A percentile compares a stretch with the other conserved stretches of the same genome.
phyloP scores from a whole-genome alignment of 768 basidiomycete species.

The Rhizopogon vesiculosus region DNA sequence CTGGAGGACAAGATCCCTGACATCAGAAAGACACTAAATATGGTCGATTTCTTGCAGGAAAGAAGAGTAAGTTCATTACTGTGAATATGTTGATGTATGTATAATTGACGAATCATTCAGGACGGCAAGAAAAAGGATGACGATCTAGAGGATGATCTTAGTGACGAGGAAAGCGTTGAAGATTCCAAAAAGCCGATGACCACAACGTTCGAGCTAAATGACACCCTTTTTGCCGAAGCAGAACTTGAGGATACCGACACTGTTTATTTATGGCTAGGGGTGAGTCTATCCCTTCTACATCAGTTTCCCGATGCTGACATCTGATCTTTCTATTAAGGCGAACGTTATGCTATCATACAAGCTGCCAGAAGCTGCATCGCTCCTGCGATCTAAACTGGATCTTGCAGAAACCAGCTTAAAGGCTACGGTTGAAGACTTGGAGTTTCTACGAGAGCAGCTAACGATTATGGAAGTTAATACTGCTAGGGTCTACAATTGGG shows the following conservation, averaged over 20 bases:
- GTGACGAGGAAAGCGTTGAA: conserved; percentile 41
- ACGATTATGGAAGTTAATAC: conserved; percentile 97
- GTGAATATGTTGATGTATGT: not conserved
- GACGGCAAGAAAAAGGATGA: conserved; percentile 54
- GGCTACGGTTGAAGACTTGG: conserved; percentile 81
- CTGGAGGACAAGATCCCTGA: conserved; percentile 96
- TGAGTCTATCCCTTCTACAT: conserved; percentile 34
- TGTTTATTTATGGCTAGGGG: conserved; percentile 95
- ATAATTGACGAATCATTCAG: conserved; percentile 27
- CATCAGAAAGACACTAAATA: conserved; percentile 85
- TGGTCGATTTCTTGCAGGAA: conserved; percentile 80
- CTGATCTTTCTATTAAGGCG: conserved; percentile 49
- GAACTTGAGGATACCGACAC: conserved; percentile 82
- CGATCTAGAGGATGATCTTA: conserved; percentile 50
- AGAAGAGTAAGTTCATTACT: conserved; percentile 48
- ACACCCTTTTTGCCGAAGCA: conserved; percentile 92
- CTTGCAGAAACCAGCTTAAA: conserved; percentile 62
- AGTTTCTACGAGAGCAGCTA: conserved; percentile 90
- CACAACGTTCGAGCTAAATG: conserved; percentile 93
- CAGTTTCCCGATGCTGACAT: not conserved
- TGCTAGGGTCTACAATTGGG: conserved; percentile 95
- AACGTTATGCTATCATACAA: conserved; percentile 98
- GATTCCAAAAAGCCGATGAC: conserved; percentile 48
- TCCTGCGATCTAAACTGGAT: conserved; percentile 71
- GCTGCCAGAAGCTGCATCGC: conserved; percentile 65